Evolutionary conservation across 1,139 yeast species (phyloP).

Genomic region (Sugiyamaella paludigena): DNA sequence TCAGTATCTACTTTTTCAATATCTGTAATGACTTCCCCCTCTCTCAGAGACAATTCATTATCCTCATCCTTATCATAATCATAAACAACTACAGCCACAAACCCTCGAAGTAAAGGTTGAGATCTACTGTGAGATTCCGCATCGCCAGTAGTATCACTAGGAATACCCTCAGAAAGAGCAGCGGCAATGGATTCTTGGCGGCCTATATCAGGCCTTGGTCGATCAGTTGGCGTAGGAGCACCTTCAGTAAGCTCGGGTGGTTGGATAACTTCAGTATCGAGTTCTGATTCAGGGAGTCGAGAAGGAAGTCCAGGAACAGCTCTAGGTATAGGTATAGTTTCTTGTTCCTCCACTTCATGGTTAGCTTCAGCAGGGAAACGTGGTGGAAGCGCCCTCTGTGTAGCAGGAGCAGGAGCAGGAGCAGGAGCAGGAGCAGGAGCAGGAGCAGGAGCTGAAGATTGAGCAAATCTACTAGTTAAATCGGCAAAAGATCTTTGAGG

Average conservation of each 20-base stretch:
- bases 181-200: conserved; percentile 19
- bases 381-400: conserved; percentile 1
- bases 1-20: conserved; percentile 71
- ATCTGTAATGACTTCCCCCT: conserved; percentile 63
- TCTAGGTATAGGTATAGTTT: conserved; percentile 13
- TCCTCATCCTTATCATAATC: conserved; percentile 74
- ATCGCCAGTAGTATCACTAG: conserved; percentile 12
- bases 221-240: conserved; percentile 13
- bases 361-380: conserved; percentile 11
- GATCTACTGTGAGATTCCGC: conserved; percentile 18
- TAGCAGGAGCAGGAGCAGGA: conserved; percentile 9
- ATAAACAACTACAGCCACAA: conserved; percentile 55
- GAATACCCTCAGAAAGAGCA: conserved; percentile 20
- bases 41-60: conserved; percentile 63
- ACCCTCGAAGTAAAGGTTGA: conserved; percentile 23
- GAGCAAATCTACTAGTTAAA: conserved; percentile 15
- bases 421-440: conserved; percentile 30
- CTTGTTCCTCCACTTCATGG: conserved; percentile 14
- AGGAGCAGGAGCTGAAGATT: conserved; percentile 24
- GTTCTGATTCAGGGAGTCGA: conserved; percentile 9
- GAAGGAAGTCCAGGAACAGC: conserved; percentile 19
- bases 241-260: conserved; percentile 20
- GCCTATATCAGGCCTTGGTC: conserved; percentile 17
- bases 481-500: conserved; percentile 20
- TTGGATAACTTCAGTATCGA: conserved; percentile 15